These are phyloP conservation scores for Lolium rigidum DNA, from an alignment of 176 grass and related monocot species.

Conservation along the genomic window DNA sequence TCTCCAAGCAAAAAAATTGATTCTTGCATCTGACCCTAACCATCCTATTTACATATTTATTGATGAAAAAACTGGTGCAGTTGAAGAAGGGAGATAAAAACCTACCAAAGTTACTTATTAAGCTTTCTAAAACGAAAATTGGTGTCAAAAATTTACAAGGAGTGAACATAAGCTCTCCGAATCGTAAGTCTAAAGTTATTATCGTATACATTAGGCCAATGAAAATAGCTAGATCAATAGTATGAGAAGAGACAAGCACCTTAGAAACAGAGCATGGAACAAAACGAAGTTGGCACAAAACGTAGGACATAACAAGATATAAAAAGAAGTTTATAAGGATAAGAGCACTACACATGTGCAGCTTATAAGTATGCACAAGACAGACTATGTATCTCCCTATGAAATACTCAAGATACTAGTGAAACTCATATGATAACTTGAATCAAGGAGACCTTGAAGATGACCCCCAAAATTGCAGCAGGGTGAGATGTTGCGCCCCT, in stretches of 20 bases:
- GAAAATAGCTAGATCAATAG: not conserved
- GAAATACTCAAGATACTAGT: slow-evolving; percentile 37
- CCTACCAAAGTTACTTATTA: not conserved
- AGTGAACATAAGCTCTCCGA: not conserved
- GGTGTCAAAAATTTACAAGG: not conserved
- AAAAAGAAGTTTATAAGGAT: not conserved
- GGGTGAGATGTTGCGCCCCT: slow-evolving; percentile 49
- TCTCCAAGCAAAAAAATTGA: slow-evolving; percentile 80
- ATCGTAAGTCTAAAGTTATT: not conserved
- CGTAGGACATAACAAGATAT: slow-evolving; percentile 9
- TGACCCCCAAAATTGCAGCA: slow-evolving; percentile 52
- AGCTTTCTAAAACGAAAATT: not conserved
- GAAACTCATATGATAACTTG: slow-evolving; percentile 37
- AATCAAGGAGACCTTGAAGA: slow-evolving; percentile 33
- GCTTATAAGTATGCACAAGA: slow-evolving; percentile 40
- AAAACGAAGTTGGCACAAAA: slow-evolving; percentile 23
- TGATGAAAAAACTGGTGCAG: no score
- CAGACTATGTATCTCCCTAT: not conserved
- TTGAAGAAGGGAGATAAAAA: not conserved
- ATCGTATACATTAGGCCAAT: not conserved
- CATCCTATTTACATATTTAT: not conserved
- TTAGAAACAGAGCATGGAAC: not conserved
- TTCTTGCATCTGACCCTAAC: slow-evolving; percentile 97
- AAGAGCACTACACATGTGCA: slow-evolving; percentile 5
- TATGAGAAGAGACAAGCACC: slow-evolving; percentile 11